These are phyloP conservation scores for Neotropicomus parvogracilis DNA, from an alignment of 1,284 basidiomycete genomes.

Conservation along the genomic window DNA sequence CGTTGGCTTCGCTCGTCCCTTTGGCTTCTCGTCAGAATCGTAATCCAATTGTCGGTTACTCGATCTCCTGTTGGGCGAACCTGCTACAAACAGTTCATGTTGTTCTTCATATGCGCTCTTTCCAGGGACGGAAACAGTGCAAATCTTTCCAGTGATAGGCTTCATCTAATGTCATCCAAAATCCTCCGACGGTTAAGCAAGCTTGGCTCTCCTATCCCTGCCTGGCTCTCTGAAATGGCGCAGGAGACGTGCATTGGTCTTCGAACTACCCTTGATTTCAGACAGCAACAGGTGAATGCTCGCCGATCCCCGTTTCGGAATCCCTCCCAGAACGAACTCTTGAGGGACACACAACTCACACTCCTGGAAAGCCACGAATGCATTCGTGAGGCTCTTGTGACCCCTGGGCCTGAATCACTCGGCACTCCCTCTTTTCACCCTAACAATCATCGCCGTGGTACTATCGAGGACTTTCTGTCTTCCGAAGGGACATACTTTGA, in stretches of 20 bases:
- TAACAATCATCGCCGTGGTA: not conserved
- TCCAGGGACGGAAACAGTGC: slow-evolving; percentile 21
- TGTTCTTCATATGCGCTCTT: too few relatives aligned
- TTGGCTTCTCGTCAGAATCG: slow-evolving; percentile 37
- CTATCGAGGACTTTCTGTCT: not conserved
- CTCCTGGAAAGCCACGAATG: not conserved
- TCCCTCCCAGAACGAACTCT: not conserved
- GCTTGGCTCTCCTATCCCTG: not conserved
- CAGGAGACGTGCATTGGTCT: not conserved
- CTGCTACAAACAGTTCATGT: too few relatives aligned
- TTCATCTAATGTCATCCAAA: not conserved
- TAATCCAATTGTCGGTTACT: slow-evolving; percentile 41
- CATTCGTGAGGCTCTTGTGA: not conserved
- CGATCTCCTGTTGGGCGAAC: too few relatives aligned
- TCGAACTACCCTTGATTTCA: not conserved
- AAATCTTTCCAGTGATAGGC: slow-evolving; percentile 6
- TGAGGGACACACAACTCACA: not conserved
- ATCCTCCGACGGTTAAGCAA: slow-evolving; percentile 1
- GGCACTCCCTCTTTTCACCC: not conserved
- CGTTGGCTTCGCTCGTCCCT: slow-evolving; percentile 40
- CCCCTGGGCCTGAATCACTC: not conserved
- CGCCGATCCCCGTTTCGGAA: not conserved
- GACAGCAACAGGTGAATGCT: not conserved
- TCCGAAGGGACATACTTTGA: too few relatives aligned
- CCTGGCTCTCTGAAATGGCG: not conserved